These are phyloP conservation scores for Akanthomyces dipterigenus DNA, from an alignment of 2,329 filamentous ascomycete species.

Conservation along the genomic window DNA sequence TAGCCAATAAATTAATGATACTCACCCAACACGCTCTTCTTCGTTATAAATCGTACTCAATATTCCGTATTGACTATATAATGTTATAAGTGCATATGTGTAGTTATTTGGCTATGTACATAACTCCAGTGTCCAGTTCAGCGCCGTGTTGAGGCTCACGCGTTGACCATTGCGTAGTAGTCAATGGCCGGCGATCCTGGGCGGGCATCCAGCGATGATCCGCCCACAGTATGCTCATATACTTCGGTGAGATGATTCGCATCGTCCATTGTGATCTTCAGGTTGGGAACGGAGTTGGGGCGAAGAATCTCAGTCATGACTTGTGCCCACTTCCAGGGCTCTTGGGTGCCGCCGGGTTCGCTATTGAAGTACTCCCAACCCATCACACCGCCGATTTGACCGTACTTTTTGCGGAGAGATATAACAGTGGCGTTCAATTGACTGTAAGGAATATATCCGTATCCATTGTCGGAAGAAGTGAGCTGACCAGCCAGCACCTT, in stretches of 20 bases:
- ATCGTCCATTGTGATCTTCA: slow-evolving; percentile 11
- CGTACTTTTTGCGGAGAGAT: slow-evolving; percentile 42
- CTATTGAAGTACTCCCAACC: slow-evolving; percentile 91
- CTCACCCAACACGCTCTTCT: neutral
- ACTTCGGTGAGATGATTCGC: slow-evolving; percentile 12
- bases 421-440: slow-evolving; percentile 36
- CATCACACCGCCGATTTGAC: slow-evolving; percentile 74
- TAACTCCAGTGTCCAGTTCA: neutral
- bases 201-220: neutral
- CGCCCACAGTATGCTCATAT: slow-evolving; percentile 8
- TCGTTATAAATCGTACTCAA: too few species aligned
- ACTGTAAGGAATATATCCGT: slow-evolving; percentile 36
- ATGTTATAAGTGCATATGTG: neutral
- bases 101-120: neutral
- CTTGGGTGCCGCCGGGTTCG: slow-evolving; percentile 48
- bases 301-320: slow-evolving; percentile 45
- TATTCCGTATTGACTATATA: neutral
- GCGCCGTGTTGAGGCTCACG: neutral
- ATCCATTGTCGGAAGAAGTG: slow-evolving; percentile 65
- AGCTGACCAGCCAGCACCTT: slow-evolving; percentile 72
- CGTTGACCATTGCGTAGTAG: slow-evolving; percentile 12
- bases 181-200: neutral
- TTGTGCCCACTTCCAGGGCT: slow-evolving; percentile 70
- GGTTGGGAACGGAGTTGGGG: slow-evolving; percentile 12
- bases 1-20: neutral